phyloP scores from a whole-genome alignment of 352 stramenopile genomes.

The Phytophthora ramorum region DNA sequence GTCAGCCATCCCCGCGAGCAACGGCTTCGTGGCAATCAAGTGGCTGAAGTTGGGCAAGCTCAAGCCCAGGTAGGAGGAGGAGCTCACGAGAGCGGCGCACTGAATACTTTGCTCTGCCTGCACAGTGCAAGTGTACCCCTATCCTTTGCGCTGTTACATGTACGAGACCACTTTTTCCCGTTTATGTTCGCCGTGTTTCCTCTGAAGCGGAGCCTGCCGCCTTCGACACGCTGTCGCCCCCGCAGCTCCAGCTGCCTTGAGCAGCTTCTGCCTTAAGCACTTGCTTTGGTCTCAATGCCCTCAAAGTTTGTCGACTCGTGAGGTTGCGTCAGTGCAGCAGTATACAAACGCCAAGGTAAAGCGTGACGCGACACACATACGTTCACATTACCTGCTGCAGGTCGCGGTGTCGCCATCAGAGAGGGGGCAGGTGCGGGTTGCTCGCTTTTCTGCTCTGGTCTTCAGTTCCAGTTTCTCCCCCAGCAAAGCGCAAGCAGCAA shows the following conservation, averaged over 20 bases:
- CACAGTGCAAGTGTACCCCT: constrained; percentile 30
- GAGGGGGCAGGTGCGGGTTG: constrained; percentile 37
- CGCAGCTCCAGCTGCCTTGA: background rate
- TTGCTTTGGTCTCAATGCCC: background rate
- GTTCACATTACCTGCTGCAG: constrained; percentile 37
- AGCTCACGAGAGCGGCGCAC: constrained; percentile 15
- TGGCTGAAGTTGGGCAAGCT: background rate
- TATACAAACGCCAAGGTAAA: constrained; percentile 32
- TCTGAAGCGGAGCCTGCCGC: constrained; percentile 6
- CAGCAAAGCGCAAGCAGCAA: constrained; percentile 19
- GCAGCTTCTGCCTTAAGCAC: background rate
- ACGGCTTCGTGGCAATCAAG: background rate
- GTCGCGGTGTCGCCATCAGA: constrained; percentile 47
- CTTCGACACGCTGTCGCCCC: background rate
- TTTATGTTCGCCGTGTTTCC: constrained; percentile 11
- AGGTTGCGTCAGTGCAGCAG: constrained; percentile 39
- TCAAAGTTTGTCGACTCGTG: constrained; percentile 15
- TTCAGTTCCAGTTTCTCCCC: constrained; percentile 50
- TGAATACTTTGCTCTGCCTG: constrained; percentile 34
- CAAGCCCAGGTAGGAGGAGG: background rate
- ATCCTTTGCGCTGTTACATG: constrained; percentile 27
- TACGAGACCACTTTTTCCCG: constrained; percentile 23
- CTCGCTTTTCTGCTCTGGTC: constrained; percentile 46
- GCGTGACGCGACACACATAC: constrained; percentile 57
- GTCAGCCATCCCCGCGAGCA: no score